Evolutionary conservation across 129 eudicot genomes (phyloP).

Genomic region (Tagetes patula): DNA sequence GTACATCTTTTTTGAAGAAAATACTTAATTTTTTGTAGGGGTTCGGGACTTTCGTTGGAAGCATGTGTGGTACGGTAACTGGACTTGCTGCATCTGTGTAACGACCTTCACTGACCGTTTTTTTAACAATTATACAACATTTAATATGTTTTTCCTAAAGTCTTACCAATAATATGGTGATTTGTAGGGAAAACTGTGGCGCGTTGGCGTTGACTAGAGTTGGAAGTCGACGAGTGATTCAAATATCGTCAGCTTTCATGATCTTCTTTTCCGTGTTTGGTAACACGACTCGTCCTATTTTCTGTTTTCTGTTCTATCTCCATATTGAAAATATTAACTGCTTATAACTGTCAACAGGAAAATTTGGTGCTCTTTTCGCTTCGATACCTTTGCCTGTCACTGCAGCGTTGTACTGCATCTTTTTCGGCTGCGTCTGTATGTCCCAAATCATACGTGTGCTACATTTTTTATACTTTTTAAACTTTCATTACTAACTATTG

Average conservation of each 20-base stretch:
- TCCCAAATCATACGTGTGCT: neutral
- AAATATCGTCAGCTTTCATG: conserved; percentile 71
- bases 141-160: neutral
- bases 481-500: neutral
- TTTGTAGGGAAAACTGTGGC: conserved; percentile 69
- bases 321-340: neutral
- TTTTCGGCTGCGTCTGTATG: conserved; percentile 69
- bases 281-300: conserved; percentile 15
- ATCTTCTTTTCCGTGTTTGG: conserved; percentile 69
- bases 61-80: conserved; percentile 55
- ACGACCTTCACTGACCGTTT: conserved; percentile 1
- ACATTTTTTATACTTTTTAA: neutral
- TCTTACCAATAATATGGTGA: neutral
- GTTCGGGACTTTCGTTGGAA: conserved; percentile 53
- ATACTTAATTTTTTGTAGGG: conserved; percentile 41
- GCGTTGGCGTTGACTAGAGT: conserved; percentile 66
- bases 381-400: conserved; percentile 64
- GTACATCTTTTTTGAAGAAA: neutral
- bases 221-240: conserved; percentile 67
- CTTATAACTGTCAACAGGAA: conserved; percentile 43
- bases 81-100: conserved; percentile 66
- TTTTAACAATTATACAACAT: neutral
- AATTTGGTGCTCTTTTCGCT: conserved; percentile 75
- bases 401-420: conserved; percentile 63
- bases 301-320: neutral